Percentiles rank a stretch among this genome's conserved stretches.
Conservation (phyloP, 164 flowering plant species). For the Dillenia suffruticosa region DNA sequence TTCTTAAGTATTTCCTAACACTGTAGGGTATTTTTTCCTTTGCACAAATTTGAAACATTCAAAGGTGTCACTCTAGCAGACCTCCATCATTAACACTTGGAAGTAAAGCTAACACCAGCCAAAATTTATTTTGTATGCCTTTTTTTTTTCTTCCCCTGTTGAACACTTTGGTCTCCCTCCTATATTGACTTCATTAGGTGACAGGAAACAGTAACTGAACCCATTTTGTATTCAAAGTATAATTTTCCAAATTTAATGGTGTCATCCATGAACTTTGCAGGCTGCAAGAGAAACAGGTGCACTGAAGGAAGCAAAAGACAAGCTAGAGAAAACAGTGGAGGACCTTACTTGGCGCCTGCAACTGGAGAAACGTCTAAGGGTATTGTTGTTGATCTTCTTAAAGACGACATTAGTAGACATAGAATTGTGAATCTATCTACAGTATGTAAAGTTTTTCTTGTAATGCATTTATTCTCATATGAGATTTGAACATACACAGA, state of each 20-base stretch:
- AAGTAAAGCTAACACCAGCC: too few relatives aligned
- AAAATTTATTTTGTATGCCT: too few relatives aligned
- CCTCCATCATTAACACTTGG: too few relatives aligned
- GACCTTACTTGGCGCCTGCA: conserved; percentile 93
- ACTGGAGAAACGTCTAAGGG: conserved; percentile 85
- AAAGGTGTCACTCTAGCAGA: too few relatives aligned
- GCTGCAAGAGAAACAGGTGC: conserved; percentile 95
- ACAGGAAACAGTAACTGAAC: neutral
- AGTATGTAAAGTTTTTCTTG: too few relatives aligned
- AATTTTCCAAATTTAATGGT: conserved; percentile 1
- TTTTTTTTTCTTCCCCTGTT: too few relatives aligned
- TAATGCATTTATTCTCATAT: neutral
- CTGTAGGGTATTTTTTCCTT: too few relatives aligned
- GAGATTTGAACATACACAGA: conserved; percentile 29
- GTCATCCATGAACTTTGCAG: conserved; percentile 29
- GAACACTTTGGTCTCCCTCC: too few relatives aligned
- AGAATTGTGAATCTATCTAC: too few relatives aligned
- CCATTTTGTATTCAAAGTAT: neutral
- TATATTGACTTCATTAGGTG: neutral
- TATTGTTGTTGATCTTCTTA: conserved; percentile 18
- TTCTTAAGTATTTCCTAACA: too few relatives aligned
- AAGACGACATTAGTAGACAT: too few relatives aligned
- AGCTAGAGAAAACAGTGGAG: conserved; percentile 83
- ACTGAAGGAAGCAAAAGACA: conserved; percentile 92
- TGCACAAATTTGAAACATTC: too few relatives aligned